Percentiles rank a stretch among this genome's conserved stretches.
Evolutionary conservation across 225 moss, liverwort and hornwort genomes (phyloP).

Genomic region (Lunularia cruciata): DNA sequence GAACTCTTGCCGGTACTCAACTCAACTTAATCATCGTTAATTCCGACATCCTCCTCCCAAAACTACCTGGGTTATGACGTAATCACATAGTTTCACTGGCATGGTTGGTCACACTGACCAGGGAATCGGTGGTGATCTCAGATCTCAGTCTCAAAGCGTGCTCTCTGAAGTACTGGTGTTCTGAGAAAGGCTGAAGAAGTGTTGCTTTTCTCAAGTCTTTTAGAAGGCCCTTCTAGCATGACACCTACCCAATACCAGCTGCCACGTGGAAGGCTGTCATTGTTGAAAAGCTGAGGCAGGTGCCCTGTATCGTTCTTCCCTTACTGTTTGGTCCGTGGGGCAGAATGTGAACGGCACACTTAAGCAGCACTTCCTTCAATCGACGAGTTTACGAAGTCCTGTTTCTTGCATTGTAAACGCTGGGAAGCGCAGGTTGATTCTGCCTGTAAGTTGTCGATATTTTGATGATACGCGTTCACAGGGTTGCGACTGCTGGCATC

Average conservation of each 20-base stretch:
- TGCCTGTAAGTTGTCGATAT: not conserved
- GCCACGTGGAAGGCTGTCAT: constrained; percentile 8
- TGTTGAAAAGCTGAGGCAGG: constrained; percentile 20
- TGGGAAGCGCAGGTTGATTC: not conserved
- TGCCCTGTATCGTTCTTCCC: constrained; percentile 26
- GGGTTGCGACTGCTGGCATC: not conserved
- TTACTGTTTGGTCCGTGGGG: constrained; percentile 18
- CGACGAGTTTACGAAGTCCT: constrained; percentile 4
- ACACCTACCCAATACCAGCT: not conserved
- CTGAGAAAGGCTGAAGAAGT: constrained; percentile 12
- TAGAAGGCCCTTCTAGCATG: constrained; percentile 5
- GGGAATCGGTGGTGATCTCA: not conserved
- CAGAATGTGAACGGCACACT: constrained; percentile 15
- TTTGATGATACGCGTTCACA: not conserved
- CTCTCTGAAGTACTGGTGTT: constrained; percentile 1
- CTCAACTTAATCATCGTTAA: constrained; percentile 10
- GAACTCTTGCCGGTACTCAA: constrained; percentile 18
- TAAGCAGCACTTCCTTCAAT: constrained; percentile 14
- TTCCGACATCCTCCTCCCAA: constrained; percentile 12
- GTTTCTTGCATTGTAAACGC: constrained; percentile 5
- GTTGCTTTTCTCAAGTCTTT: constrained; percentile 9
- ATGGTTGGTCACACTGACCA: constrained; percentile 2
- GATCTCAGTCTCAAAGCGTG: not conserved
- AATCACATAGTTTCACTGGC: not conserved
- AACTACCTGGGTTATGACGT: not conserved